phyloP scores from a whole-genome alignment of 2,329 filamentous ascomycete genomes.

The Trichoderma semiorbis region DNA sequence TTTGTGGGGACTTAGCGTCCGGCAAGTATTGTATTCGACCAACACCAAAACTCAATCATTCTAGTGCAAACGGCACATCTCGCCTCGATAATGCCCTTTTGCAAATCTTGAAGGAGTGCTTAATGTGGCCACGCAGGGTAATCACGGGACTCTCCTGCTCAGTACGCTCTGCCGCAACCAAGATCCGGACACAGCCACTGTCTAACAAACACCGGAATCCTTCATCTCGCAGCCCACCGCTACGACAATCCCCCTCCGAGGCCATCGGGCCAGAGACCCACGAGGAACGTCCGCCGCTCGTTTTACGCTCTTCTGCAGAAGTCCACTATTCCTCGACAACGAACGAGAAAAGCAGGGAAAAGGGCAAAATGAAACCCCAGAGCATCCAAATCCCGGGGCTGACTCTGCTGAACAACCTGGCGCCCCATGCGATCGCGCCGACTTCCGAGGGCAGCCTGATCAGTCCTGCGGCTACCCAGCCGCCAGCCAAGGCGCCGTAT shows the following conservation, averaged over 20 bases:
- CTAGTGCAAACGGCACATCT: background rate
- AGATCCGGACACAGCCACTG: background rate
- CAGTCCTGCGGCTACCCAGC: conserved; percentile 36
- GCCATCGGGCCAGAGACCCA: background rate
- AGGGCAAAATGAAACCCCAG: background rate
- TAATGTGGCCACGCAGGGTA: conserved; percentile 1
- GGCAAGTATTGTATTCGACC: background rate
- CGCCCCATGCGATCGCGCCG: conserved; percentile 9
- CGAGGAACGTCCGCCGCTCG: background rate
- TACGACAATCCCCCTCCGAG: background rate
- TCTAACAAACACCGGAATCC: background rate
- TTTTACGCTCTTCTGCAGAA: conserved; percentile 1
- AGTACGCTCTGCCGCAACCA: too few species aligned
- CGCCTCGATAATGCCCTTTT: background rate
- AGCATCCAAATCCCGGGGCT: conserved; percentile 15
- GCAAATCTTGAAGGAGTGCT: background rate
- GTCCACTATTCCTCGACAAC: background rate
- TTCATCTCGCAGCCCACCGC: background rate
- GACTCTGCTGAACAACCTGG: conserved; percentile 12
- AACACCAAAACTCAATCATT: background rate
- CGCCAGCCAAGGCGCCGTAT: conserved; percentile 19
- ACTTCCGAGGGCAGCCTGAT: conserved; percentile 5
- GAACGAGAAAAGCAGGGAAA: background rate
- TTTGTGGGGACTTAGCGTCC: background rate
- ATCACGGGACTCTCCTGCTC: background rate